phyloP scores from a whole-genome alignment of 1,284 basidiomycete species.

The Cutaneotrichosporon sp. region DNA sequence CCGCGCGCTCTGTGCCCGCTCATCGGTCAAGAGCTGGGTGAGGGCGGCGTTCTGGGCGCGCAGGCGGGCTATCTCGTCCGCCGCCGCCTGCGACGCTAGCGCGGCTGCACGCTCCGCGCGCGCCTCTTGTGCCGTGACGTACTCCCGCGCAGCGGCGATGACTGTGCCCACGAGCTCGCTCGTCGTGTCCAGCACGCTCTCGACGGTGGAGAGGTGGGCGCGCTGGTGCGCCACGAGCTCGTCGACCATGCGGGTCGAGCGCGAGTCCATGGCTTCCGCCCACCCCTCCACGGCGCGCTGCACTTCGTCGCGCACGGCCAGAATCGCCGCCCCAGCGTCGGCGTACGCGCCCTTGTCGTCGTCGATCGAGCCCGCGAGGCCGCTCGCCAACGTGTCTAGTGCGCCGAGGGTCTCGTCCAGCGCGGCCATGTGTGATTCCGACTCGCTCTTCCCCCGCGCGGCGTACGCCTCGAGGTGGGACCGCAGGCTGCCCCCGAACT shows the following conservation, averaged over 20 bases:
- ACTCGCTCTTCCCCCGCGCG: constrained; percentile 59
- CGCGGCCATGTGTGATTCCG: constrained; percentile 30
- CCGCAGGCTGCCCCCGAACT: constrained; percentile 58
- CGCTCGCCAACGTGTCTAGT: constrained; percentile 64
- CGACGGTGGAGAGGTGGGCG: constrained; percentile 48
- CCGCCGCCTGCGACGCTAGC: constrained; percentile 60
- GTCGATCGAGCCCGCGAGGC: constrained; percentile 63
- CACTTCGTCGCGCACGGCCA: constrained; percentile 38
- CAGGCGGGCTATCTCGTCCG: constrained; percentile 66
- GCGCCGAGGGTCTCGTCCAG: constrained; percentile 58
- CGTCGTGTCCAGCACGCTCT: constrained; percentile 45
- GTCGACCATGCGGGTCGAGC: constrained; percentile 40
- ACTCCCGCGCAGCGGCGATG: constrained; percentile 62
- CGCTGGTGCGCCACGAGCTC: constrained; percentile 48
- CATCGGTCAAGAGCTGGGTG: constrained; percentile 63
- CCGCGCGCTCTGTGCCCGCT: constrained; percentile 65
- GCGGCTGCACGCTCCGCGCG: constrained; percentile 60
- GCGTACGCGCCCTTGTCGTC: constrained; percentile 59
- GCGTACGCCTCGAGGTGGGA: constrained; percentile 62
- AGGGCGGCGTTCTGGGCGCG: constrained; percentile 73
- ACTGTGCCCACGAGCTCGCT: constrained; percentile 62
- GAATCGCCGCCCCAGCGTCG: constrained; percentile 42
- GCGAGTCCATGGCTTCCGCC: constrained; percentile 36
- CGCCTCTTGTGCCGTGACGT: constrained; percentile 62
- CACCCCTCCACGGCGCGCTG: constrained; percentile 45